Conservation (phyloP, 768 basidiomycete genomes). For the Piloderma croceum region DNA sequence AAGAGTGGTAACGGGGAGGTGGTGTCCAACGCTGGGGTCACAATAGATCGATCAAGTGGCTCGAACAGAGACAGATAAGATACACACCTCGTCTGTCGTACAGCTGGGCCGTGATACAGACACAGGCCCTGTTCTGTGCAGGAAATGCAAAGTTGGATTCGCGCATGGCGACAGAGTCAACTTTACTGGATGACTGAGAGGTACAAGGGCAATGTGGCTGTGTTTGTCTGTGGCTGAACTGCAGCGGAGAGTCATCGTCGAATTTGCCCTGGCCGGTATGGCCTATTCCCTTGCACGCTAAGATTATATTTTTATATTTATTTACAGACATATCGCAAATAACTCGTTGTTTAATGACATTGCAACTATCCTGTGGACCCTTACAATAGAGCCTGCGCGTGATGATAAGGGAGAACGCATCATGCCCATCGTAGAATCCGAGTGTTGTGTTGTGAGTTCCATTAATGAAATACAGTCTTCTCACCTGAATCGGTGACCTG, state of each 20-base stretch:
- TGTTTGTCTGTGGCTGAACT: too few relatives aligned
- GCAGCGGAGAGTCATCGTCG: too few relatives aligned
- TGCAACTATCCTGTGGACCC: conserved; percentile 27
- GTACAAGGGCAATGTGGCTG: too few relatives aligned
- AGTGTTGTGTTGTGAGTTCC: too few relatives aligned
- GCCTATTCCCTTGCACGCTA: too few relatives aligned
- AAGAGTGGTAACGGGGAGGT: conserved; percentile 64
- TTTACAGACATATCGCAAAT: conserved; percentile 31
- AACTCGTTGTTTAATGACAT: conserved; percentile 29
- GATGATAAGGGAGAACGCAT: neutral
- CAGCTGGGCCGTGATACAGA: conserved; percentile 89
- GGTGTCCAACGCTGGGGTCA: conserved; percentile 42
- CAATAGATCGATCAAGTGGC: conserved; percentile 12
- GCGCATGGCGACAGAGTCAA: conserved; percentile 67
- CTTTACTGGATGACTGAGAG: too few relatives aligned
- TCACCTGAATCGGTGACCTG: too few relatives aligned
- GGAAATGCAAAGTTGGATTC: conserved; percentile 96
- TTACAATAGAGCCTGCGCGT: conserved; percentile 2
- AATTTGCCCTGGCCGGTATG: too few relatives aligned
- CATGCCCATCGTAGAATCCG: too few relatives aligned
- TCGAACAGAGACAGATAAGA: conserved; percentile 6
- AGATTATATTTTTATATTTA: too few relatives aligned
- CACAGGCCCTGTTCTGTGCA: conserved; percentile 89
- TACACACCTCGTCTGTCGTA: conserved; percentile 88
- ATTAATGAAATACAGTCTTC: too few relatives aligned